Percentiles rank a stretch among this genome's conserved stretches.
phyloP scores from a whole-genome alignment of 129 eudicot genomes.

The Smallanthus sonchifolius region DNA sequence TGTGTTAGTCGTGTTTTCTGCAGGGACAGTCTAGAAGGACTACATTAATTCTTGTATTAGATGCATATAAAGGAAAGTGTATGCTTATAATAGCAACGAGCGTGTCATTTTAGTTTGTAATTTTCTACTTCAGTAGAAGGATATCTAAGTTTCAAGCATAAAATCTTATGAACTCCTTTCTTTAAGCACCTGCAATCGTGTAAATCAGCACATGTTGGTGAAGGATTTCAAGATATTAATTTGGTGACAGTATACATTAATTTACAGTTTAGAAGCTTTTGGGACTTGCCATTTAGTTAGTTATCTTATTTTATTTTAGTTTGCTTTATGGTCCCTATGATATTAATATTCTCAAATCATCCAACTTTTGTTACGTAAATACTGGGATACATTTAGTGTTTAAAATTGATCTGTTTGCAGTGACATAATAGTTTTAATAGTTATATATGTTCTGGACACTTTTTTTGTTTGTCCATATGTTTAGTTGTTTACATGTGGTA shows the following conservation, averaged over 20 bases:
- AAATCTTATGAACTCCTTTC: not conserved
- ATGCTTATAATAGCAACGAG: not conserved
- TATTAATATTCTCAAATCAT: slow-evolving; percentile 3
- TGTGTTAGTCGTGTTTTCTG: not conserved
- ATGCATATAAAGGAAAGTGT: not conserved
- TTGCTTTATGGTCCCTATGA: slow-evolving; percentile 1
- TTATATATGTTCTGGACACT: not conserved
- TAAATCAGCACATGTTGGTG: not conserved
- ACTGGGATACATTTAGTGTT: not conserved
- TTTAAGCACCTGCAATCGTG: not conserved
- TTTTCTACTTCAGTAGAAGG: not conserved
- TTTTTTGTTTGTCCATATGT: not conserved
- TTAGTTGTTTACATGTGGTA: not conserved
- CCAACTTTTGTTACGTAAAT: slow-evolving; percentile 3
- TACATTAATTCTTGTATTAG: not conserved
- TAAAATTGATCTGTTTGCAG: not conserved
- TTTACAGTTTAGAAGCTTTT: not conserved
- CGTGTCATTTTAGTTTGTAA: not conserved
- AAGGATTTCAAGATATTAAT: slow-evolving; percentile 6
- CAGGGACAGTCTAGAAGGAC: not conserved
- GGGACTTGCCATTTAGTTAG: not conserved
- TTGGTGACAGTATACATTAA: not conserved
- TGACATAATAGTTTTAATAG: not conserved
- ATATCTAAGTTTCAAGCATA: not conserved
- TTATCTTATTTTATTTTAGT: not conserved